Percentiles rank a stretch among this genome's conserved stretches.
phyloP scores from a whole-genome alignment of 2,329 filamentous ascomycete species.

The Cercospora sojina region DNA sequence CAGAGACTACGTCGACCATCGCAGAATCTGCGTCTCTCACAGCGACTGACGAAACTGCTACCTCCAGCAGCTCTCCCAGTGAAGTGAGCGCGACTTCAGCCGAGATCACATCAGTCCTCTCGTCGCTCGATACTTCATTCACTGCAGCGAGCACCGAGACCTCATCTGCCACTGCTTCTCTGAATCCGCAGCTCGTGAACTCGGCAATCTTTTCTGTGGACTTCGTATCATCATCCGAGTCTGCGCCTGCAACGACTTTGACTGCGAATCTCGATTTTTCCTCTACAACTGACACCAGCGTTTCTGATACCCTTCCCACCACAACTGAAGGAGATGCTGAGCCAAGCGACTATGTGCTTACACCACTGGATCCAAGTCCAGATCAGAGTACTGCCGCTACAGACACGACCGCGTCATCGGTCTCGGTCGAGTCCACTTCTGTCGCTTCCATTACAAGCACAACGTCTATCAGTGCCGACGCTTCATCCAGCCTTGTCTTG shows the following conservation, averaged over 20 bases:
- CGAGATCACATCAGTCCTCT: not conserved
- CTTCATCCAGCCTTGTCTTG: not conserved
- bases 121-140: not conserved
- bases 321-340: not conserved
- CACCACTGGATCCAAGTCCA: not conserved
- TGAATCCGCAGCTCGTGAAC: not conserved
- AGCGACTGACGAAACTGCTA: not conserved
- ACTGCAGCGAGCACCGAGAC: not conserved
- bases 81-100: not conserved
- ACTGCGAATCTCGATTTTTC: not conserved
- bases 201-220: not conserved
- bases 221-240: not conserved
- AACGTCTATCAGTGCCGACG: not conserved
- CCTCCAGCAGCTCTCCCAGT: not conserved
- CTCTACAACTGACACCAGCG: not conserved
- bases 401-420: not conserved
- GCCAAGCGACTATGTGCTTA: not conserved
- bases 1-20: not conserved
- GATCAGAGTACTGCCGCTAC: not conserved
- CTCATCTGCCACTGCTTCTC: not conserved
- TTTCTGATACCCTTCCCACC: not conserved
- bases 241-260: not conserved
- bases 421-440: not conserved
- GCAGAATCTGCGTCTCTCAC: not conserved
- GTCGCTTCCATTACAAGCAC: not conserved